These are phyloP conservation scores for Arthrobotrys musiformis DNA, from an alignment of 2,329 filamentous ascomycete species.

Conservation along the genomic window DNA sequence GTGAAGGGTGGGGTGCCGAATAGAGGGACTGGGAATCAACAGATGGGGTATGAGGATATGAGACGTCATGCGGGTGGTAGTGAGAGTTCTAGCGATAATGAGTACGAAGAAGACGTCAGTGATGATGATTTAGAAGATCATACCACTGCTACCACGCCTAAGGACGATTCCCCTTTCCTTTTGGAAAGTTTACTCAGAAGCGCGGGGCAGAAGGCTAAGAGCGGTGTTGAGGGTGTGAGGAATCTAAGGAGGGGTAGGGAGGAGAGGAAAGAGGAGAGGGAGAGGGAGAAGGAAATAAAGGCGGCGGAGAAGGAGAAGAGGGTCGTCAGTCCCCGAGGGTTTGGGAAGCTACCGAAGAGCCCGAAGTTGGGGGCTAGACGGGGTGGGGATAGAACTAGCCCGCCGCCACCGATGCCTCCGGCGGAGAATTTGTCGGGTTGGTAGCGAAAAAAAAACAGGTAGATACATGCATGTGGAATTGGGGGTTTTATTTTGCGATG, in stretches of 20 bases:
- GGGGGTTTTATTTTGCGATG: background rate
- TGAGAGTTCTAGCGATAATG: conserved; percentile 54
- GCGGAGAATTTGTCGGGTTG: conserved; percentile 65
- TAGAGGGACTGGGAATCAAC: conserved; percentile 11
- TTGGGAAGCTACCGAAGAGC: conserved; percentile 53
- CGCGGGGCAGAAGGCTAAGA: conserved; percentile 55
- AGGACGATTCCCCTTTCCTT: conserved; percentile 53
- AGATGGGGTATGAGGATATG: conserved; percentile 19
- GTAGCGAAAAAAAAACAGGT: conserved; percentile 7
- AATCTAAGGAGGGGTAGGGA: conserved; percentile 71
- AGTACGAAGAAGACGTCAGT: conserved; percentile 50
- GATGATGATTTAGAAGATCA: conserved; percentile 52
- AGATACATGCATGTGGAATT: background rate
- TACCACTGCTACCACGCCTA: conserved; percentile 40
- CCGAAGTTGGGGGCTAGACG: conserved; percentile 61
- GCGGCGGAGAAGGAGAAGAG: conserved; percentile 74
- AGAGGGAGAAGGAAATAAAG: conserved; percentile 72
- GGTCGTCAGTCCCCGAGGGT: conserved; percentile 66
- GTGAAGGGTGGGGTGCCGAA: conserved; percentile 46
- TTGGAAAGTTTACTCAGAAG: conserved; percentile 50
- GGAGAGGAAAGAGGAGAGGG: conserved; percentile 66
- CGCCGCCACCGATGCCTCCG: conserved; percentile 66
- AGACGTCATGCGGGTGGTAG: conserved; percentile 30
- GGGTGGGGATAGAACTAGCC: conserved; percentile 60
- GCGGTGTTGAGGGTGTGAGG: conserved; percentile 45